Evolutionary conservation across 768 basidiomycete species (phyloP).

Genomic region (Solioccasus polychromus): DNA sequence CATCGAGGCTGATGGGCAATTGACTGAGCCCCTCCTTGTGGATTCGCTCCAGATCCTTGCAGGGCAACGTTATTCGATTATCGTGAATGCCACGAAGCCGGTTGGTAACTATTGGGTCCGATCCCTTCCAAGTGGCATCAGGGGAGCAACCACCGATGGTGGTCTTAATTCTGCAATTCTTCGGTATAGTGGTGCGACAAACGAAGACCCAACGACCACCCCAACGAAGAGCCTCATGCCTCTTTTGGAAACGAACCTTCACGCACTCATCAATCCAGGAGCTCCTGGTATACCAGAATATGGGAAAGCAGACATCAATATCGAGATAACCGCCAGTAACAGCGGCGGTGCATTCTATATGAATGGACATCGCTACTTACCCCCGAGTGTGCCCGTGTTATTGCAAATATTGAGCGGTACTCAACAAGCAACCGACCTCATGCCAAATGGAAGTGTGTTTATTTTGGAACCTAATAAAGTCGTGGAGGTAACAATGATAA

Average conservation of each 20-base stretch:
- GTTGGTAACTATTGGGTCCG: slow-evolving; percentile 57
- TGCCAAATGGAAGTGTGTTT: slow-evolving; percentile 25
- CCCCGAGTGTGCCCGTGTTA: slow-evolving; percentile 40
- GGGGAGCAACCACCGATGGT: slow-evolving; percentile 23
- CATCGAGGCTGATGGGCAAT: slow-evolving; percentile 46
- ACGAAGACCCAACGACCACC: slow-evolving; percentile 38
- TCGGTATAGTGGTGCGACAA: slow-evolving; percentile 43
- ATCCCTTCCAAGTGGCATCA: slow-evolving; percentile 30
- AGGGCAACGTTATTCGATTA: slow-evolving; percentile 42
- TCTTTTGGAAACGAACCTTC: slow-evolving; percentile 31
- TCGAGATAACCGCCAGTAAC: slow-evolving; percentile 21
- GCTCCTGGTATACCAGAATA: slow-evolving; percentile 37
- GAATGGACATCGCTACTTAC: slow-evolving; percentile 14
- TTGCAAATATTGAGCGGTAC: slow-evolving; percentile 45
- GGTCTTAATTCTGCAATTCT: slow-evolving; percentile 58
- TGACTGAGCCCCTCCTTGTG: slow-evolving; percentile 40
- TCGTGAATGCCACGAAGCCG: slow-evolving; percentile 42
- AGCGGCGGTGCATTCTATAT: slow-evolving; percentile 10
- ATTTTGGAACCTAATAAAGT: slow-evolving; percentile 27
- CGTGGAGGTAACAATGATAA: slow-evolving; percentile 24
- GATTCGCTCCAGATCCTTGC: slow-evolving; percentile 34
- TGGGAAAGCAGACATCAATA: slow-evolving; percentile 41
- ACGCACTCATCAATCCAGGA: slow-evolving; percentile 23
- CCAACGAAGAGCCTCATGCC: slow-evolving; percentile 23
- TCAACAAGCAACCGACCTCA: slow-evolving; percentile 25